Base-by-base conservation (phyloP, 768 basidiomycete species). In the Jaapia argillacea region DNA sequence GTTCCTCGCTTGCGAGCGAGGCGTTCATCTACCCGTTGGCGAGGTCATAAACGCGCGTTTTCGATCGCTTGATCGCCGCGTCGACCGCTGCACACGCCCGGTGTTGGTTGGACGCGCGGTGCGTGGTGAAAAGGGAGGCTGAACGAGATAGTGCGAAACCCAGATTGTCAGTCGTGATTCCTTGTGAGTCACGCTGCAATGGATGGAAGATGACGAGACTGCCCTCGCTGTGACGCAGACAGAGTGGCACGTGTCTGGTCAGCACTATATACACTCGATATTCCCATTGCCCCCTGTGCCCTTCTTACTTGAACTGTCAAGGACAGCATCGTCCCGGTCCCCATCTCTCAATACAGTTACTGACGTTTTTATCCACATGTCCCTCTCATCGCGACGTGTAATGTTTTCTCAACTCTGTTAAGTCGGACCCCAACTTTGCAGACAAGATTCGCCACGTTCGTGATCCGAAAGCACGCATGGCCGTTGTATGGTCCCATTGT, bases 81-180 rank as follows among this genome's bases (percentile, higher is more conserved):
- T 68, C 68, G 65, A 69, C 67, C 71, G 68, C 74, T 73, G 65
- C 71, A 76, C 68, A 68, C 74, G 74, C 71, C 67, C 77, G 74
- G 76, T 66, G 68, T 65, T 71, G 79, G 85, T 79, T 83, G 85
- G 85, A 77, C 82, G 79, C 82, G 80, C 71, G 76, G 82, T 72
- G 79, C 71, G 85, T 67, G 87, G 87, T 90, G 87, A 90, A 90
- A 90, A 81, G 88, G 87, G 85, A 86, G 85, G 85, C 85, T 79
- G 87, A 89, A 85, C 85, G 87, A 88, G 85, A 78, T 86, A 85
- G 83, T 85, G 78, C 78, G 78, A 79, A 75, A n/a, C 28, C 28
- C 28, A 33, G 10, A 10, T 10, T 33, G 28, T 33, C 28, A 33
- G 52, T 79, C 86, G 84, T 85, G 58, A n/a, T n/a, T n/a, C n/a